Evolutionary conservation across 441 rosid species (phyloP).

Genomic region (Pelargonium fulgidum): DNA sequence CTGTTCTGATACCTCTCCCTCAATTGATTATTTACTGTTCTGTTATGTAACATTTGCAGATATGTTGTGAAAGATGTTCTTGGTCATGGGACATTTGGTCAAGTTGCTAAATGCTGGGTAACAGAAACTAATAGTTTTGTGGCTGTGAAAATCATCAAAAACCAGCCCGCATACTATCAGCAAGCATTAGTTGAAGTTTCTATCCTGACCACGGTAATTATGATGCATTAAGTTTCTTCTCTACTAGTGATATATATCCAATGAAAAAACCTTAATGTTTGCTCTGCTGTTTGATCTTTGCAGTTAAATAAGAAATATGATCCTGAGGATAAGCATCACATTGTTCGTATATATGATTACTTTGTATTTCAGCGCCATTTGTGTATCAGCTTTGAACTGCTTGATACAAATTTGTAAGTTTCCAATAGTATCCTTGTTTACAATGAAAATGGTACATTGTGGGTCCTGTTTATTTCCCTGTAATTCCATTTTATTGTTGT

Average conservation of each 20-base stretch:
- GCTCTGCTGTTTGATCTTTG: conserved; percentile 25
- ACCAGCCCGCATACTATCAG: conserved; percentile 96
- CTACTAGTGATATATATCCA: conserved; percentile 15
- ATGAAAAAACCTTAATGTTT: conserved; percentile 21
- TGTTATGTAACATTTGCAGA: conserved; percentile 36
- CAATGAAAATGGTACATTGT: not conserved
- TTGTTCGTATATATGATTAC: conserved; percentile 94
- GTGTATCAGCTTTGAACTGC: conserved; percentile 97
- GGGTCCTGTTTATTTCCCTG: conserved; percentile 12
- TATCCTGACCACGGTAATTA: conserved; percentile 77
- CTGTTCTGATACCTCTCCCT: not conserved
- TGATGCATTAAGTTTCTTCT: conserved; percentile 17
- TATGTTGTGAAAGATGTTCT: conserved; percentile 97
- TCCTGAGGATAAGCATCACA: conserved; percentile 97
- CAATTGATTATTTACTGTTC: not conserved
- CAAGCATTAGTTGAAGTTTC: conserved; percentile 99
- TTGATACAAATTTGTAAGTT: conserved; percentile 94
- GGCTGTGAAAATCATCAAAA: conserved; percentile 96
- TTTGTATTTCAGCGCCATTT: conserved; percentile 81
- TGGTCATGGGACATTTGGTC: conserved; percentile 99
- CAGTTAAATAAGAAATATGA: conserved; percentile 98
- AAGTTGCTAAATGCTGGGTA: conserved; percentile 98
- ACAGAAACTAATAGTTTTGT: conserved; percentile 63
- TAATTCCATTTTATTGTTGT: conserved; percentile 12
- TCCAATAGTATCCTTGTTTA: conserved; percentile 12